Evolutionary conservation across 2,329 filamentous ascomycete genomes (phyloP).

Genomic region (Fusarium torreyae): DNA sequence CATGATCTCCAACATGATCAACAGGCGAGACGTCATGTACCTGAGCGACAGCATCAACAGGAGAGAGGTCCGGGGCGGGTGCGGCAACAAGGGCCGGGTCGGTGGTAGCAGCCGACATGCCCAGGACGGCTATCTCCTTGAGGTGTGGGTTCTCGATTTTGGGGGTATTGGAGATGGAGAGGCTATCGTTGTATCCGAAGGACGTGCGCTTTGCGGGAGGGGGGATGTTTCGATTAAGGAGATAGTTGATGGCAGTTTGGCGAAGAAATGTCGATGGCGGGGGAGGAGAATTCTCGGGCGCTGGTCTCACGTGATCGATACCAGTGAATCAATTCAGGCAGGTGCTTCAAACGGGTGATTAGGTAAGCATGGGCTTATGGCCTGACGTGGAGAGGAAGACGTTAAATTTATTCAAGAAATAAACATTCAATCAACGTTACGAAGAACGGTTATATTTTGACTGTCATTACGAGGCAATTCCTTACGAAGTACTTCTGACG

Average conservation of each 20-base stretch:
- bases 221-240: slow-evolving; percentile 58
- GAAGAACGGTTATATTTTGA: not conserved
- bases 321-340: slow-evolving; percentile 18
- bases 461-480: not conserved
- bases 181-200: slow-evolving; percentile 61
- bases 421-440: not conserved
- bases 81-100: slow-evolving; percentile 57
- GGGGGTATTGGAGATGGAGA: slow-evolving; percentile 47
- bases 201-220: slow-evolving; percentile 47
- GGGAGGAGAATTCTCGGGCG: slow-evolving; percentile 40
- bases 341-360: slow-evolving; percentile 17
- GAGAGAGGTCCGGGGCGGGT: slow-evolving; percentile 51
- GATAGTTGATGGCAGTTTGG: slow-evolving; percentile 45
- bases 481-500: not conserved
- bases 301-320: slow-evolving; percentile 38
- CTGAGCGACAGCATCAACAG: slow-evolving; percentile 43
- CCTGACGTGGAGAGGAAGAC: not conserved
- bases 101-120: slow-evolving; percentile 57
- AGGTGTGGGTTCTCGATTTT: slow-evolving; percentile 52
- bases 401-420: not conserved
- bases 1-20: slow-evolving; percentile 25
- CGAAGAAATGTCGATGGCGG: slow-evolving; percentile 52
- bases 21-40: slow-evolving; percentile 40
- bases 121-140: slow-evolving; percentile 51
- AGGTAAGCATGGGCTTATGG: slow-evolving; percentile 1